phyloP scores from a whole-genome alignment of 768 basidiomycete species.

The Tylopilus rubrobrunneus region DNA sequence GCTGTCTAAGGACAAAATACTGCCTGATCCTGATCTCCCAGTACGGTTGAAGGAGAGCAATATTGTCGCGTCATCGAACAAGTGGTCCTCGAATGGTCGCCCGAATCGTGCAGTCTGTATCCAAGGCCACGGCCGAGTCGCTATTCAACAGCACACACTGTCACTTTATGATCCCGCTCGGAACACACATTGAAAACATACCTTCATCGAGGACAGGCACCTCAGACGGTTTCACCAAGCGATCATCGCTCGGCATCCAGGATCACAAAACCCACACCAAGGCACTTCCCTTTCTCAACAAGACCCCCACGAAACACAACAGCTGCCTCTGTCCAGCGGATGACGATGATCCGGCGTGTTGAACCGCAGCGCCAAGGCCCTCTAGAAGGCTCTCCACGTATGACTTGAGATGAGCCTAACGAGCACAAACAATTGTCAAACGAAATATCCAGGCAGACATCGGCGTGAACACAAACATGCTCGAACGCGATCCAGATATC shows the following conservation, averaged over 20 bases:
- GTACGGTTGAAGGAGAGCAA: too few species aligned
- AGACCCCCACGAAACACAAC: slow-evolving; percentile 82
- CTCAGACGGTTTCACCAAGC: slow-evolving; percentile 51
- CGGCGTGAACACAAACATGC: slow-evolving; percentile 38
- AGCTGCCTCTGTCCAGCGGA: slow-evolving; percentile 85
- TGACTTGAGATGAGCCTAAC: slow-evolving; percentile 60
- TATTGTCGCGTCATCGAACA: slow-evolving; percentile 76
- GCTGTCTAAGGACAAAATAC: too few species aligned
- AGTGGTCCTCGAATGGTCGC: slow-evolving; percentile 78
- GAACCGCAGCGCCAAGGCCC: slow-evolving; percentile 67
- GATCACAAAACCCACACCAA: background rate
- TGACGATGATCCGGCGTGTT: slow-evolving; percentile 78
- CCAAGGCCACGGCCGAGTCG: slow-evolving; percentile 89
- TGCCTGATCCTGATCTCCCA: too few species aligned
- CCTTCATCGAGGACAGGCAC: slow-evolving; percentile 94
- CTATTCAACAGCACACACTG: slow-evolving; percentile 30
- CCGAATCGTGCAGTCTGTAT: slow-evolving; percentile 87
- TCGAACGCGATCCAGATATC: slow-evolving; percentile 87
- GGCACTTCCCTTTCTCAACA: slow-evolving; percentile 61
- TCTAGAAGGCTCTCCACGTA: slow-evolving; percentile 64
- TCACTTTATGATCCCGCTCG: background rate
- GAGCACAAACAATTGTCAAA: background rate
- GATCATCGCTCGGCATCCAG: background rate
- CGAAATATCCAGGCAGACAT: background rate
- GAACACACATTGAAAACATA: slow-evolving; percentile 17